Evolutionary conservation across 345 rosid species (phyloP), one percentile per base, ranked within the genome.

Genomic region (Reutealis trisperma): DNA sequence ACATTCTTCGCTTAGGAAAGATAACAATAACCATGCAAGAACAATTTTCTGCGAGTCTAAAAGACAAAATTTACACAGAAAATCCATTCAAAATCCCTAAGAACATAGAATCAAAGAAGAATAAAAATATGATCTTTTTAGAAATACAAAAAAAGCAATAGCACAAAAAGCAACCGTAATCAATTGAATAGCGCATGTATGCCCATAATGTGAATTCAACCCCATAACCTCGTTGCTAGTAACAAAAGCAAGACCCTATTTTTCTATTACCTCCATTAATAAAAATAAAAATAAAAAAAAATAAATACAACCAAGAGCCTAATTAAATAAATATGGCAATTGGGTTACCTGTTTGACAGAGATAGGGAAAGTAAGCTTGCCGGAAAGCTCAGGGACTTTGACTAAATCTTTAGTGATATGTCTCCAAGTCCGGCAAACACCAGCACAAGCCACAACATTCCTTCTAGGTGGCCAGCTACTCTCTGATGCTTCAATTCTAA

Each of bases 341-440:
- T 69, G n/a, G 7, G 32, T 42, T 60, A 78, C 82, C 81, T 82
- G 84, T 61, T 82, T 82, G 27, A 82, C 67, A 9, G 84, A 78
- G 30, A 82, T 78, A 21, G 84, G 84, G 37, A 82, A 82, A 21
- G 84, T 82, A 71, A 82, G 77, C 60, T 64, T 70, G 51, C 75
- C 74, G 47, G 76, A 78, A 15, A 82, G 34, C 52, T 82, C 84
- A n/a, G 84, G 81, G 52, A 78, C 81, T 27, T 71, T 70, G 68
- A 78, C 84, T 16, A 82, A 58, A n/a, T 82, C 84, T 63, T 74
- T 74, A 47, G 63, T 71, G 51, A 82, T 78, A 44, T 34, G 73
- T 60, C 84, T 73, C 84, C 84, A 82, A 14, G 79, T 75, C 58
- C 84, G 52, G 67, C 84, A 82, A 64, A 82, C 84, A 13, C 84